Evolutionary conservation across 139 green algal species (phyloP).

Genomic region (Diplosphaera chodatii): DNA sequence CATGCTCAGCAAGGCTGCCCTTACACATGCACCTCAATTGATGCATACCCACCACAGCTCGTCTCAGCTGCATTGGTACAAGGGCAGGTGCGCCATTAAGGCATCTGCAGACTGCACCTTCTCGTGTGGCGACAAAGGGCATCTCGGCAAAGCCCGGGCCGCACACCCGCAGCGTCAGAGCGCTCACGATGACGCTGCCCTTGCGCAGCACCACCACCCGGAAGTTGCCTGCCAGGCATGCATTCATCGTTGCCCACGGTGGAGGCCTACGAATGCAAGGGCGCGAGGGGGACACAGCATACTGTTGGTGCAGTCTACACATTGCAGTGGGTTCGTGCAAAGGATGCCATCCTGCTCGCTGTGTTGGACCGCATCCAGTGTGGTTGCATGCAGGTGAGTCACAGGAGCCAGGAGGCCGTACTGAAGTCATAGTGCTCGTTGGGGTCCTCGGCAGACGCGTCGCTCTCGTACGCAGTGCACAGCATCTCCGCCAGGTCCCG

Average conservation of each 20-base stretch:
- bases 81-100: too few species aligned
- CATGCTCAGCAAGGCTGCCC: background rate
- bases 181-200: conserved; percentile 40
- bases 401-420: too few species aligned
- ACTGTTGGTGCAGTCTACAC: background rate
- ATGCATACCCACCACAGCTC: too few species aligned
- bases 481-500: conserved; percentile 63
- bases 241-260: too few species aligned
- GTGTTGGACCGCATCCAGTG: too few species aligned
- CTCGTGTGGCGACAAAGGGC: conserved; percentile 58
- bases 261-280: too few species aligned
- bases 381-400: too few species aligned
- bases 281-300: too few species aligned
- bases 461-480: conserved; percentile 42
- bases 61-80: too few species aligned
- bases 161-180: conserved; percentile 49
- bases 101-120: conserved; percentile 21
- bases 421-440: conserved; percentile 46
- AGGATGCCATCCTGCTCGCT: too few species aligned
- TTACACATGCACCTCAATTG: background rate
- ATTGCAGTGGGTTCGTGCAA: too few species aligned
- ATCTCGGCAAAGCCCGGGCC: conserved; percentile 52
- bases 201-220: conserved; percentile 45
- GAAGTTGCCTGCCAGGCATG: conserved; percentile 40
- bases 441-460: conserved; percentile 12